Evolutionary conservation across 2,329 filamentous ascomycete species (phyloP).

Genomic region (Leptographium radiaticola): DNA sequence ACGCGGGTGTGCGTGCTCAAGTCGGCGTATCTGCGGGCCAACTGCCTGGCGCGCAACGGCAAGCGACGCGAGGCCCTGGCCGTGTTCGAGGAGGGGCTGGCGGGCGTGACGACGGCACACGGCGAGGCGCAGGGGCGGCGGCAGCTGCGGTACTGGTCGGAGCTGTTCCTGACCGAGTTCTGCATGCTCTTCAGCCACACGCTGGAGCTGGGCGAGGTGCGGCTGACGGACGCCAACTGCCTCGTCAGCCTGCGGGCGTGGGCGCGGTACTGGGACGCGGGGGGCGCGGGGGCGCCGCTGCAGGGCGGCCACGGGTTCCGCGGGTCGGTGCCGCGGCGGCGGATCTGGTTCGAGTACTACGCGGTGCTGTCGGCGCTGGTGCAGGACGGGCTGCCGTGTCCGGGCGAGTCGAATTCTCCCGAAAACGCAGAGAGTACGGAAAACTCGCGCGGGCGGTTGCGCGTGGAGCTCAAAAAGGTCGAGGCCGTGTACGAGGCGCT

Average conservation of each 20-base stretch:
- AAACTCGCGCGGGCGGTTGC: slow-evolving; percentile 47
- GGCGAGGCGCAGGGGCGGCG: slow-evolving; percentile 38
- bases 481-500: slow-evolving; percentile 70
- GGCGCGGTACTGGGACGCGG: slow-evolving; percentile 57
- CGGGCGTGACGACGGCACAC: slow-evolving; percentile 44
- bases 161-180: slow-evolving; percentile 62
- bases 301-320: slow-evolving; percentile 44
- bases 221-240: slow-evolving; percentile 37
- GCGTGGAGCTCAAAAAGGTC: slow-evolving; percentile 64
- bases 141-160: slow-evolving; percentile 66
- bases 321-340: slow-evolving; percentile 46
- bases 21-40: slow-evolving; percentile 64
- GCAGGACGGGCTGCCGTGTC: slow-evolving; percentile 49
- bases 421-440: slow-evolving; percentile 20
- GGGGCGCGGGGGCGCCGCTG: slow-evolving; percentile 28
- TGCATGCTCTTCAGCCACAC: slow-evolving; percentile 56
- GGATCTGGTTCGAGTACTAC: slow-evolving; percentile 82
- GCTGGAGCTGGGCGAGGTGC: slow-evolving; percentile 35
- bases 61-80: slow-evolving; percentile 46
- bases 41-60: slow-evolving; percentile 37
- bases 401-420: slow-evolving; percentile 30
- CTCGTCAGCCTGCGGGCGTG: slow-evolving; percentile 51
- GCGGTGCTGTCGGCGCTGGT: slow-evolving; percentile 64
- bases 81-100: slow-evolving; percentile 53
- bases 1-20: slow-evolving; percentile 72